Base-by-base conservation (phyloP, 345 rosid genomes). In the Eucalyptus virginea region DNA sequence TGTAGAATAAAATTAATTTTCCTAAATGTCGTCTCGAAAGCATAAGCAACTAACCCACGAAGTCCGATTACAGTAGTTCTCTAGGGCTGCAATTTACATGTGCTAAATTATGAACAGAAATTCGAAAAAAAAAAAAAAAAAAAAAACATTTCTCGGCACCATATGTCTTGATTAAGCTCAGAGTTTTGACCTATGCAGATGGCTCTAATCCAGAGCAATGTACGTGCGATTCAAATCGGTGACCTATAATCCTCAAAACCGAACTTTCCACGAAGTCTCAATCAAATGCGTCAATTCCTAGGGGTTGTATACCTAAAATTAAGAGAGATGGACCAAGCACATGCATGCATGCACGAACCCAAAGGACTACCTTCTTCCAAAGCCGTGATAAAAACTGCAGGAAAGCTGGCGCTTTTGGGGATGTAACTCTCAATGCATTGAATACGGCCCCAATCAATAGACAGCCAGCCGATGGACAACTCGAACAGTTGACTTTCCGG, bases 181-280 rank as follows among this genome's bases (percentile, higher is more conserved):
- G 7, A 11, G 44, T 11, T 77, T 40, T 23, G 47, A 40, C 30
- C 16, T 23, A 11, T 11, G 9, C 28, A 11, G 9, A 26, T 4
- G 85, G 16, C 47, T 77, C 85, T 40, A 77, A 77, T 40, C 26
- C 30, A 11, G 9, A 37, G 26, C 28, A 11, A 12, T 4, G 11
- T 6, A 4, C 16, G 7, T 18, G 14, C 4, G 3, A 8, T n/a
- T n/a, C 37, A 6, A 65, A n/a, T 14, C 10, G 1, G 11, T 17
- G 26, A 72, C 24, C 83, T 37, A 17, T 14, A 21, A 77, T 77
- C 47, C 26, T 77, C 24, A 21, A 77, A 77, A 77, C 24, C 28
- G 8, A 21, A 40, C 13, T 77, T 21, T 14, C 28, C 8, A 12
- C 30, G 5, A 3, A 3, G 30, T 40, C 47, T 40, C 47, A 3